Conservation (phyloP, 163 green algal species). For the Scenedesmus sp. region DNA sequence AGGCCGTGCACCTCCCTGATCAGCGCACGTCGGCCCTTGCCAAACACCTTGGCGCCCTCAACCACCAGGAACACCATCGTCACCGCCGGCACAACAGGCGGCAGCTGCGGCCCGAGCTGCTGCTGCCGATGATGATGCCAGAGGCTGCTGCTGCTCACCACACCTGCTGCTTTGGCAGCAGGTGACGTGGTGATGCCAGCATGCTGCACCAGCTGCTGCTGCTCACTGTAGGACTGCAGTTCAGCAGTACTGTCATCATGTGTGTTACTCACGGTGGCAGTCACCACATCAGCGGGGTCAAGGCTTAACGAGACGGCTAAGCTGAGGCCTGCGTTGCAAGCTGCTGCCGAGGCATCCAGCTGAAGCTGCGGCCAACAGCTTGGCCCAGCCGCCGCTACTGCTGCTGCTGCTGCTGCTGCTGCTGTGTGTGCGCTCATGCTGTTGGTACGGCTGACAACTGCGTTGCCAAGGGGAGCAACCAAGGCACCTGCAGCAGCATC, state of each 20-base stretch:
- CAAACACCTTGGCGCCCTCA: slow-evolving; percentile 52
- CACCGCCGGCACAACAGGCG: slow-evolving; percentile 14
- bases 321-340: neutral
- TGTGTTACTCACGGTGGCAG: neutral
- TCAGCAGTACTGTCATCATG: neutral
- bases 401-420: neutral
- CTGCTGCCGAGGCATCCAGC: slow-evolving; percentile 17
- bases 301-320: neutral
- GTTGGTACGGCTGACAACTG: neutral
- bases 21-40: neutral
- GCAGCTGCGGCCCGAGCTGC: neutral
- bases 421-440: neutral
- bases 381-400: neutral
- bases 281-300: neutral
- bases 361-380: neutral
- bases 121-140: neutral
- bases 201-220: neutral
- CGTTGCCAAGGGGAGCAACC: slow-evolving; percentile 51
- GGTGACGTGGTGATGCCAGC: neutral
- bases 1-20: slow-evolving; percentile 38
- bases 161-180: neutral
- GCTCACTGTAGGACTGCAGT: neutral
- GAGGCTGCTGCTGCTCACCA: neutral
- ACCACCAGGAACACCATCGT: slow-evolving; percentile 51
- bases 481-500: slow-evolving; percentile 42